Percentiles rank a stretch among this genome's conserved stretches.
These are phyloP conservation scores for Pseudopediastrum boryanum DNA, from an alignment of 139 green algal genomes.

Conservation along the genomic window DNA sequence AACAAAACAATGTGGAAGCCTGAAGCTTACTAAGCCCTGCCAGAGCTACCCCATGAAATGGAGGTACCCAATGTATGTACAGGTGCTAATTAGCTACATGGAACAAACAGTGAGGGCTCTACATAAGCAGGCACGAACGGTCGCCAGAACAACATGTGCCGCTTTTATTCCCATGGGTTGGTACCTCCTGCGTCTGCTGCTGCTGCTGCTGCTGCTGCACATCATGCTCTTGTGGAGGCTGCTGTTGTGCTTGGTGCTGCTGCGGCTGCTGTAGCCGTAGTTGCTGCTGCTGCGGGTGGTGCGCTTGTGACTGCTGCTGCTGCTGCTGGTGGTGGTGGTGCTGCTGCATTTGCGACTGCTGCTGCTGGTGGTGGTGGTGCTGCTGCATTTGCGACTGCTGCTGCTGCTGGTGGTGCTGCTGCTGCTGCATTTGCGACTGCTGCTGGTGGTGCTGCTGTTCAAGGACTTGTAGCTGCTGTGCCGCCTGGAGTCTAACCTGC, in stretches of 20 bases:
- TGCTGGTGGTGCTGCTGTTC: background rate
- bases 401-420: background rate
- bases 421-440: conserved; percentile 8
- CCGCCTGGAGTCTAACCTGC: background rate
- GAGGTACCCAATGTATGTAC: too few relatives aligned
- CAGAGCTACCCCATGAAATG: too few relatives aligned
- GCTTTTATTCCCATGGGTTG: too few relatives aligned
- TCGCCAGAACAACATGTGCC: too few relatives aligned
- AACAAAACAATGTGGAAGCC: too few relatives aligned
- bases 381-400: background rate
- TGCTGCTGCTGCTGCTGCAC: conserved; percentile 5
- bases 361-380: background rate
- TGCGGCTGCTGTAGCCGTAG: too few relatives aligned
- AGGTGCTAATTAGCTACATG: too few relatives aligned
- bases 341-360: background rate
- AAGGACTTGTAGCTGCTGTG: background rate
- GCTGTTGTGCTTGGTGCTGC: background rate
- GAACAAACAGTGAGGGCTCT: too few relatives aligned
- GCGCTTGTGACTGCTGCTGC: background rate
- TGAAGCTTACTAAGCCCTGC: too few relatives aligned
- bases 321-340: background rate
- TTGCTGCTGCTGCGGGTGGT: background rate
- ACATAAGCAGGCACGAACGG: too few relatives aligned
- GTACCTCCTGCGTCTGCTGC: background rate
- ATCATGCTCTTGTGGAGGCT: background rate